Percentiles rank a stretch among this genome's conserved stretches.
phyloP scores from a whole-genome alignment of 805 yeast species.

The Clavispora fructus region DNA sequence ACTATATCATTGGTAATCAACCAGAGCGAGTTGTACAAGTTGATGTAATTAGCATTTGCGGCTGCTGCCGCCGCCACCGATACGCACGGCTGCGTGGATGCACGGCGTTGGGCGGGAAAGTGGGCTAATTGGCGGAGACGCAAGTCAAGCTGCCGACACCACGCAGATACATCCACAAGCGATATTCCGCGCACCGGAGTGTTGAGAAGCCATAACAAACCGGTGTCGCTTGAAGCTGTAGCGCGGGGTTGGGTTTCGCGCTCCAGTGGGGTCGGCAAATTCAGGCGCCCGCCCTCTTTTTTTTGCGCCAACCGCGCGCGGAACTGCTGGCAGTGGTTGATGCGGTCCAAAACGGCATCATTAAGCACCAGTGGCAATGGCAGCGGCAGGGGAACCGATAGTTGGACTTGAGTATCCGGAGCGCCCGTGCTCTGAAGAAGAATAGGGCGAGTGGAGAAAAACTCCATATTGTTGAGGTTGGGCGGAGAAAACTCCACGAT shows the following conservation, averaged over 20 bases:
- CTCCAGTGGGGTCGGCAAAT: neutral
- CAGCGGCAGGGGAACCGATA: neutral
- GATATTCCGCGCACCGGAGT: constrained; percentile 15
- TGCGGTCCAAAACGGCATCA: constrained; percentile 26
- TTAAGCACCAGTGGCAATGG: constrained; percentile 18
- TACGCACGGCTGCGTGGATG: constrained; percentile 19
- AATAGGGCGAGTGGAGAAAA: constrained; percentile 71
- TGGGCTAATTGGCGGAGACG: constrained; percentile 70
- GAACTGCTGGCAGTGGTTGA: constrained; percentile 24
- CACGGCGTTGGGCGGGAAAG: constrained; percentile 63
- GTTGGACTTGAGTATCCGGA: neutral
- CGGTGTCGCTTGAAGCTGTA: neutral
- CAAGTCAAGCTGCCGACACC: constrained; percentile 74
- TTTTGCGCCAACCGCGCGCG: constrained; percentile 4
- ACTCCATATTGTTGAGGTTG: constrained; percentile 62
- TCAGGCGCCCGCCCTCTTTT: neutral
- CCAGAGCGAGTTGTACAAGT: constrained; percentile 86
- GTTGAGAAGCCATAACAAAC: constrained; percentile 20
- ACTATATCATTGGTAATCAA: constrained; percentile 75
- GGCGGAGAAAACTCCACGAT: constrained; percentile 64
- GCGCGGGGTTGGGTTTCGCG: neutral
- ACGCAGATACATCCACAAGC: constrained; percentile 46
- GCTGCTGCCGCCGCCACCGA: constrained; percentile 28
- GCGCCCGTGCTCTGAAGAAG: constrained; percentile 46
- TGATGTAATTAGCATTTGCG: constrained; percentile 54